Percentiles rank a stretch among this genome's conserved stretches.
phyloP scores from a whole-genome alignment of 345 rosid species.

The Melastoma malabathricum region DNA sequence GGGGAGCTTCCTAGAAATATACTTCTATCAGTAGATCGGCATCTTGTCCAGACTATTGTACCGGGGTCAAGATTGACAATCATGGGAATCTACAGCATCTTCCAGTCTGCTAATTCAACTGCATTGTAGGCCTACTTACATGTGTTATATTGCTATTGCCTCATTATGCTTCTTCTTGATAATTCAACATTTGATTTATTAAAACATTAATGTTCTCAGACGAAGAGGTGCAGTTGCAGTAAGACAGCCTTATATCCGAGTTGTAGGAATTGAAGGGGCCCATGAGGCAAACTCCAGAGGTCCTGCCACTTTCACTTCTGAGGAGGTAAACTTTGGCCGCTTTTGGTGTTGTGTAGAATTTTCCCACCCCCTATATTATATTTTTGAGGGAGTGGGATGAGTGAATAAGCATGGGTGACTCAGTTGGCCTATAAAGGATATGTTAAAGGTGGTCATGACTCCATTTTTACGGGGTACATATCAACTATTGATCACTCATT shows the following conservation, averaged over 20 bases:
- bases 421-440: no score
- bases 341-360: neutral
- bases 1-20: slow-evolving; percentile 99
- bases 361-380: no score
- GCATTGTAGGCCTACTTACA: slow-evolving; percentile 32
- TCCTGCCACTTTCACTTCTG: slow-evolving; percentile 57
- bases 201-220: slow-evolving; percentile 16
- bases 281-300: slow-evolving; percentile 72
- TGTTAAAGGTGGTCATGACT: no score
- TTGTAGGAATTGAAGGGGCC: slow-evolving; percentile 77
- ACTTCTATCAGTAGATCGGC: slow-evolving; percentile 85
- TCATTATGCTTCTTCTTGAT: neutral
- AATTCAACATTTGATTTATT: no score
- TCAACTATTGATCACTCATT: no score
- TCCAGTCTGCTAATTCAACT: slow-evolving; percentile 67
- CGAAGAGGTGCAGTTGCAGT: slow-evolving; percentile 89
- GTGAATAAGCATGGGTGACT: no score
- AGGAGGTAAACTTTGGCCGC: slow-evolving; percentile 40
- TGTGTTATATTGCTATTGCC: neutral
- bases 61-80: slow-evolving; percentile 89
- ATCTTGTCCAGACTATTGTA: slow-evolving; percentile 78
- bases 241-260: slow-evolving; percentile 87
- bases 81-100: slow-evolving; percentile 90
- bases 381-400: no score
- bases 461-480: no score